Conservation (phyloP, 495 filamentous ascomycete genomes). For the Hypoxylon subgilvum region DNA sequence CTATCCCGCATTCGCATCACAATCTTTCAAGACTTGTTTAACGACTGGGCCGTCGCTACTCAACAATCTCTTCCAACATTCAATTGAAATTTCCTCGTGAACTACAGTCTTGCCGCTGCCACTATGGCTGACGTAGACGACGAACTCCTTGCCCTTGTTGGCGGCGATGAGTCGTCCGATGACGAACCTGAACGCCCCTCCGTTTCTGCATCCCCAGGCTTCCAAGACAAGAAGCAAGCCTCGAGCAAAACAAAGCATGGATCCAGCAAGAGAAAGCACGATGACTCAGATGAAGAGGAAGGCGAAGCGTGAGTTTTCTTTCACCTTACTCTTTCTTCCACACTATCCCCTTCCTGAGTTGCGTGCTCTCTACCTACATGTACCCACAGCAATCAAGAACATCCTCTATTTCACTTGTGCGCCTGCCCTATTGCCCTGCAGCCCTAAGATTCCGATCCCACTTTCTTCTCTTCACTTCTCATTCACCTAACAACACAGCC, state of each 20-base stretch:
- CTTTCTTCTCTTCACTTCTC: neutral
- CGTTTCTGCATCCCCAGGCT: constrained; percentile 41
- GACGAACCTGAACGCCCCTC: constrained; percentile 54
- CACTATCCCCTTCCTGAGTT: neutral
- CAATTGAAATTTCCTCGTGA: neutral
- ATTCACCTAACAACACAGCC: neutral
- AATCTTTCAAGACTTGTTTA: neutral
- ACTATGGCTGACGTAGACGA: constrained; percentile 80
- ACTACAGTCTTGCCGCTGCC: neutral
- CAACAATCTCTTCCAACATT: neutral
- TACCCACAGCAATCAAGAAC: no score
- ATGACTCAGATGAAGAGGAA: constrained; percentile 76
- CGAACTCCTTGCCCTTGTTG: constrained; percentile 86
- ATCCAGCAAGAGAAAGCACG: constrained; percentile 49
- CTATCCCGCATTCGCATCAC: constrained; percentile 8
- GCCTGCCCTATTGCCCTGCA: neutral
- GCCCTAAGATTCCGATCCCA: neutral
- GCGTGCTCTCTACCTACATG: neutral
- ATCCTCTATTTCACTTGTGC: neutral
- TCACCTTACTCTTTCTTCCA: neutral
- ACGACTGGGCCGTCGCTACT: neutral
- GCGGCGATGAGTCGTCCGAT: constrained; percentile 61
- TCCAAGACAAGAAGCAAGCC: constrained; percentile 46
- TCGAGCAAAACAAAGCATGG: constrained; percentile 57
- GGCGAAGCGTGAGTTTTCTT: constrained; percentile 79